Conservation (phyloP, 192 early-diverging fungal genomes). For the Spizellomyces punctatus region DNA sequence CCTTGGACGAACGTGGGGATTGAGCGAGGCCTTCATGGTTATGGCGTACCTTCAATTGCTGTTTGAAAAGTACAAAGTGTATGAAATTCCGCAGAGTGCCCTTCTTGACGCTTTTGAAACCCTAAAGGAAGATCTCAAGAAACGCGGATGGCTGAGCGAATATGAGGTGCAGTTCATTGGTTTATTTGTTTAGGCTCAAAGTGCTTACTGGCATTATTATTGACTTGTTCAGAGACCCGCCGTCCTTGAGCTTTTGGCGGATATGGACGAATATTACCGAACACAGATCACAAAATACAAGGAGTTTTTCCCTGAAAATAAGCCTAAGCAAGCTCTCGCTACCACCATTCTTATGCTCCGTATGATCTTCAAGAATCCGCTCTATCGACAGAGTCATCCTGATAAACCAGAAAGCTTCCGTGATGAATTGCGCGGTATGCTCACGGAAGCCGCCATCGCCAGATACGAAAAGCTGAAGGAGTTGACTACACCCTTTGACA, state of each 20-base stretch:
- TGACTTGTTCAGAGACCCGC: slow-evolving; percentile 29
- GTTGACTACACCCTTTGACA: slow-evolving; percentile 51
- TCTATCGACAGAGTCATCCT: slow-evolving; percentile 50
- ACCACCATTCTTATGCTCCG: slow-evolving; percentile 55
- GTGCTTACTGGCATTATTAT: neutral
- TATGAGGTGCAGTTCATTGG: slow-evolving; percentile 35
- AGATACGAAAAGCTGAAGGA: slow-evolving; percentile 53
- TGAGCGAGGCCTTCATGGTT: slow-evolving; percentile 51
- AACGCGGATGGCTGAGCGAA: slow-evolving; percentile 39
- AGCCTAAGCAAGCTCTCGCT: slow-evolving; percentile 49
- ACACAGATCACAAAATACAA: slow-evolving; percentile 57
- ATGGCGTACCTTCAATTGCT: slow-evolving; percentile 50
- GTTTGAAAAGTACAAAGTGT: slow-evolving; percentile 50
- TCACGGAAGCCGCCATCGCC: slow-evolving; percentile 43
- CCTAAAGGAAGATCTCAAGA: slow-evolving; percentile 46
- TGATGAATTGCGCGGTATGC: slow-evolving; percentile 38
- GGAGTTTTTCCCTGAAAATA: slow-evolving; percentile 59
- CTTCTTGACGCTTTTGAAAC: slow-evolving; percentile 48
- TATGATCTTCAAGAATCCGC: slow-evolving; percentile 52
- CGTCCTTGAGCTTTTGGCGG: slow-evolving; percentile 44
- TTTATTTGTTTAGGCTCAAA: slow-evolving; percentile 1
- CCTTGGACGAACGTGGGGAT: slow-evolving; percentile 40
- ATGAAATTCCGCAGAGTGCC: slow-evolving; percentile 46
- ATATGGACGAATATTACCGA: slow-evolving; percentile 54
- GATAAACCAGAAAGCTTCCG: slow-evolving; percentile 46